Base-by-base conservation (phyloP, 2,329 filamentous ascomycete species). In the Colletotrichum acutatum region DNA sequence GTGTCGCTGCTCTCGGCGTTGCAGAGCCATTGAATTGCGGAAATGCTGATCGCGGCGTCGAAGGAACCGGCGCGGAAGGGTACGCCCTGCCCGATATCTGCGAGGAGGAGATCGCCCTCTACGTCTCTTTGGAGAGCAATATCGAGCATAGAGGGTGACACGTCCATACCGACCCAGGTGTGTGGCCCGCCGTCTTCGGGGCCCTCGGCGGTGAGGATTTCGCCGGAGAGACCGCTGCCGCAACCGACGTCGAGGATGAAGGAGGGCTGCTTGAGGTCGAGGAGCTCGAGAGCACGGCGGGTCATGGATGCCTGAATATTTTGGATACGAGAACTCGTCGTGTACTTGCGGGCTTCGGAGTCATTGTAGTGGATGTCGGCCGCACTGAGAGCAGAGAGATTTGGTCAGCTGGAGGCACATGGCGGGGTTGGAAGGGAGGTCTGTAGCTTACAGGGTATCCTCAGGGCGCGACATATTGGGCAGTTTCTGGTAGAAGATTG, bases 321-420 rank as follows among this genome's bases (percentile, higher is more conserved):
- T 79, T 97, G 94, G 80, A 99, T 98, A 75, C 97, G 95, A 5
- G 95, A 98, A 75, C 92, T 96, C 5, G 96, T 98, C 9, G 97
- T 98, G 87, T 99, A 99, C 88, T 98, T 98, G 82, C 94, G 93
- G 37, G 97, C 96, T 87, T 98, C 96, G 83, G 89, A 88, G 85
- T 98, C 96, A 87, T 98, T 93, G 89, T 99, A 99, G 87, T 97
- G 97, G 80, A 98, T 93, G 85, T 99, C 97, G 76, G 97, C 96
- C 63, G 95, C 94, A 81, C 95, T 97, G 82, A 68, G 82, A 68
- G 42, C 16, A 11, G 19, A 46, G 56, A 37, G 28, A 24, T 6
- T 11, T 34, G 22, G 66, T 75, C 37, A 75, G 68, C 24, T 66
- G 16, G 32, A 24, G 6, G 16, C 7, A 19, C 9, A 56, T 57